phyloP scores from a whole-genome alignment of 1,139 yeast genomes.

The Yamadazyma atmosphaerica region DNA sequence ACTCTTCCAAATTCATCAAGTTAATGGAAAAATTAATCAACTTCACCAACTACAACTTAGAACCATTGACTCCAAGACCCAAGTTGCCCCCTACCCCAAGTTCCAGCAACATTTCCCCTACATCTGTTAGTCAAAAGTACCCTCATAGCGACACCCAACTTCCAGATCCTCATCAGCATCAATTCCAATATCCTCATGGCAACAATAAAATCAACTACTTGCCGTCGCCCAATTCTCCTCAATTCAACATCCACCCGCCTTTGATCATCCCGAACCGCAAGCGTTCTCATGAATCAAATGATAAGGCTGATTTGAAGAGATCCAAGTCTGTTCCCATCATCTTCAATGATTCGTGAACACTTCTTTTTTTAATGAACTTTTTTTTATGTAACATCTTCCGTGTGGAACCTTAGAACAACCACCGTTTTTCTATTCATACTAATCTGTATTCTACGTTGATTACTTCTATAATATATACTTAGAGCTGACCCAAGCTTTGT shows the following conservation, averaged over 20 bases:
- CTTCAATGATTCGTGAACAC: conserved; percentile 10
- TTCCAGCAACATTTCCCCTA: conserved; percentile 20
- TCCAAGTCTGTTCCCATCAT: conserved; percentile 21
- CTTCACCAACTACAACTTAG: conserved; percentile 29
- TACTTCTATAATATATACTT: neutral
- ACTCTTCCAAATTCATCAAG: conserved; percentile 34
- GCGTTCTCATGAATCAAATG: conserved; percentile 8
- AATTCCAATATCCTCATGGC: neutral
- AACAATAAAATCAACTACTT: conserved; percentile 10
- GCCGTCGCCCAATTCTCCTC: conserved; percentile 20
- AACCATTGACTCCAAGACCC: conserved; percentile 17
- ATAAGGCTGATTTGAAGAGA: conserved; percentile 20
- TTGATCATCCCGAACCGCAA: conserved; percentile 15
- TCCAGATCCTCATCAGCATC: neutral
- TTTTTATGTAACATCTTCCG: neutral
- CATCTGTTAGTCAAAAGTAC: conserved; percentile 6
- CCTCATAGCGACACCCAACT: too few species aligned
- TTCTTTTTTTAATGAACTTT: neutral
- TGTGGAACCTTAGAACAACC: too few species aligned
- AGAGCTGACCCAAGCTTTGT: too few species aligned
- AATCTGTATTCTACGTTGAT: conserved; percentile 1
- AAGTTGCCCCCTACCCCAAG: conserved; percentile 21
- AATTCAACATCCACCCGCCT: conserved; percentile 19
- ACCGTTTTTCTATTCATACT: neutral
- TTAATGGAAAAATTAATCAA: conserved; percentile 39